Base-by-base conservation (phyloP, 23 red algal species). In the Gracilariopsis chorda region DNA sequence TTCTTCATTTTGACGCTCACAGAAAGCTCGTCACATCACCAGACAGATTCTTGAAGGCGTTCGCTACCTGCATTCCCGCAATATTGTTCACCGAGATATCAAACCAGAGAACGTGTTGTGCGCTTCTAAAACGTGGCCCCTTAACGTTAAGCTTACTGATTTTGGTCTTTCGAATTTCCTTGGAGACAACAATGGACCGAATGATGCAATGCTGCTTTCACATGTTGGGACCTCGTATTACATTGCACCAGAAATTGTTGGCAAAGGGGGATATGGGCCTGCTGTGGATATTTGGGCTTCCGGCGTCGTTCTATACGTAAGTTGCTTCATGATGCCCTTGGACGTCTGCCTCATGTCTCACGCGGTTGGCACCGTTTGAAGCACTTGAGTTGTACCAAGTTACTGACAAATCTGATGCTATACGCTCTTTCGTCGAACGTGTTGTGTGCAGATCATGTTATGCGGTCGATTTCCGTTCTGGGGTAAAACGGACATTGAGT, bases 221-320 rank as follows among this genome's bases (percentile, higher is more conserved):
- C 81, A 94, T 57, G 85, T 90, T 2, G 96, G 96, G 43, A 98
- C 96, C 33, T 75, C 71, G 45, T 92, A 91, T 70, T 98, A 98
- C 73, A 94, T 96, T 42, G 93, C 93, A 49, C 96, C 96, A 20
- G 96, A 98, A 93, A 90, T 98, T 42, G 63, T 98, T 40, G 78
- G 89, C 28, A 86, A 88, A 75, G 78, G 88, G 40, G 88, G 88
- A 17, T 90, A 98, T 55, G 90, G 93, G n/a, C 90, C 84, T 6
- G 80, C 92, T 19, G 96, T 95, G 4, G 96, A 98, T 73, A 74
- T 98, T 52, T 98, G 96, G 96, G 90, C 92, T 10, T 84, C 79
- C 34, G 96, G 96, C 7, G 96, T 98, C 23, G 92, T 98, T 12
- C 67, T 98, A 48, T 98, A 98, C 87, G 93, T 92, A 90, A 90